A percentile compares a stretch with the other conserved stretches of the same genome.
Evolutionary conservation across 805 yeast genomes (phyloP).

Genomic region (Teunomyces tritomae): DNA sequence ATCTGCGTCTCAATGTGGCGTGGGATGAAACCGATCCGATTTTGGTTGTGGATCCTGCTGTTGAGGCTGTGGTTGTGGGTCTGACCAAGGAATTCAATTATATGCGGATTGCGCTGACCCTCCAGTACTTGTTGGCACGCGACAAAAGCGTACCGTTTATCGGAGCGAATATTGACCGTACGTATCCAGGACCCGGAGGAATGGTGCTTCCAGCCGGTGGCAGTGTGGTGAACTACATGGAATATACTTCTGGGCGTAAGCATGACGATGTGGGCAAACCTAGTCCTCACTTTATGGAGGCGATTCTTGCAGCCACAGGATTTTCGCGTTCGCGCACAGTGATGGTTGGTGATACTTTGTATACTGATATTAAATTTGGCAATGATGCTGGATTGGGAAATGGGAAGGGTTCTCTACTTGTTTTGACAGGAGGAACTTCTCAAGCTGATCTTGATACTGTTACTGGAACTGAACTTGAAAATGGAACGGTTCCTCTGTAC

Average conservation of each 20-base stretch:
- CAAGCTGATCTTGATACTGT: constrained; percentile 19
- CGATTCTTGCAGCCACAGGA: constrained; percentile 23
- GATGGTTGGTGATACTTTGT: constrained; percentile 43
- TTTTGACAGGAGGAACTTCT: constrained; percentile 37
- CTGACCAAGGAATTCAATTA: constrained; percentile 37
- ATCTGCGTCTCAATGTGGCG: constrained; percentile 20
- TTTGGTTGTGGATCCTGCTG: constrained; percentile 35
- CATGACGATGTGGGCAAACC: constrained; percentile 40
- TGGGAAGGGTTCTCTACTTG: constrained; percentile 29
- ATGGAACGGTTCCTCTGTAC: constrained; percentile 25
- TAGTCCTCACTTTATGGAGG: constrained; percentile 27
- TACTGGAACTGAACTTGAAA: constrained; percentile 10
- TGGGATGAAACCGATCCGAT: constrained; percentile 25
- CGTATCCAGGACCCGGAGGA: constrained; percentile 40
- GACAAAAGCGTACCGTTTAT: constrained; percentile 34
- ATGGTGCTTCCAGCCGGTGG: constrained; percentile 42
- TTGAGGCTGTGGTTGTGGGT: constrained; percentile 40
- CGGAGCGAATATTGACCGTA: constrained; percentile 40
- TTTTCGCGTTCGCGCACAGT: constrained; percentile 28
- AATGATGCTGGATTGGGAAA: constrained; percentile 38
- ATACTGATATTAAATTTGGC: constrained; percentile 43
- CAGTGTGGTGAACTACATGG: constrained; percentile 36
- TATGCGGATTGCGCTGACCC: constrained; percentile 34
- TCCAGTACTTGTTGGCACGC: constrained; percentile 34
- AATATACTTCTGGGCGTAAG: constrained; percentile 32